These are phyloP conservation scores for Citrullus colocynthis DNA, from an alignment of 306 rosid genomes.

Conservation along the genomic window DNA sequence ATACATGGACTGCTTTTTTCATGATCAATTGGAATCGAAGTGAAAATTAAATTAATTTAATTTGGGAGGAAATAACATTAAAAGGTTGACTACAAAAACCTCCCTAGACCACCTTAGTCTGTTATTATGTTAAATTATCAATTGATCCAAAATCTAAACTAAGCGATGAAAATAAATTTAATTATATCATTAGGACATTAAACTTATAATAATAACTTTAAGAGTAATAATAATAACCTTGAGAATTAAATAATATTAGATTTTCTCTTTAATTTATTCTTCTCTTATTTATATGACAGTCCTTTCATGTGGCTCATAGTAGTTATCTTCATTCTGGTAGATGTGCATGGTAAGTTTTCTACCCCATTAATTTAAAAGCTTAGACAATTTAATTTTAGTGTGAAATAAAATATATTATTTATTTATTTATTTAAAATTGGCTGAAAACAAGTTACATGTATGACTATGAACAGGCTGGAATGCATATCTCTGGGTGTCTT, in stretches of 20 bases:
- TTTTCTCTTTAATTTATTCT: neutral
- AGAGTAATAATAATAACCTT: neutral
- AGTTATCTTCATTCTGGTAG: conserved; percentile 39
- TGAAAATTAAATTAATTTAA: too few relatives aligned
- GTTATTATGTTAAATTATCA: too few relatives aligned
- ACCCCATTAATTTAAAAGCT: neutral
- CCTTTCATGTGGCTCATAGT: conserved; percentile 46
- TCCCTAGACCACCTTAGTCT: too few relatives aligned
- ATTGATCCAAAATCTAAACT: too few relatives aligned
- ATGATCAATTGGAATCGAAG: too few relatives aligned
- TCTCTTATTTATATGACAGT: conserved; percentile 12
- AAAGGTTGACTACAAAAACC: too few relatives aligned
- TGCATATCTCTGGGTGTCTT: conserved; percentile 42
- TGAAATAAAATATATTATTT: neutral
- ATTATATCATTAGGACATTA: too few relatives aligned
- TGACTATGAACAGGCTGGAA: conserved; percentile 37
- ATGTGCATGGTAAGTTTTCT: conserved; percentile 36
- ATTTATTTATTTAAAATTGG: neutral
- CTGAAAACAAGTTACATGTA: neutral
- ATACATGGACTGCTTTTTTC: too few relatives aligned
- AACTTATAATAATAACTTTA: too few relatives aligned
- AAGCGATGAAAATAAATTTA: too few relatives aligned
- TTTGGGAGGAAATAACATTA: too few relatives aligned
- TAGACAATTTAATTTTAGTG: neutral
- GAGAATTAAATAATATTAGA: neutral